Conservation (phyloP, 176 grass and related monocot species). For the Hsuehochloa calcarea region DNA sequence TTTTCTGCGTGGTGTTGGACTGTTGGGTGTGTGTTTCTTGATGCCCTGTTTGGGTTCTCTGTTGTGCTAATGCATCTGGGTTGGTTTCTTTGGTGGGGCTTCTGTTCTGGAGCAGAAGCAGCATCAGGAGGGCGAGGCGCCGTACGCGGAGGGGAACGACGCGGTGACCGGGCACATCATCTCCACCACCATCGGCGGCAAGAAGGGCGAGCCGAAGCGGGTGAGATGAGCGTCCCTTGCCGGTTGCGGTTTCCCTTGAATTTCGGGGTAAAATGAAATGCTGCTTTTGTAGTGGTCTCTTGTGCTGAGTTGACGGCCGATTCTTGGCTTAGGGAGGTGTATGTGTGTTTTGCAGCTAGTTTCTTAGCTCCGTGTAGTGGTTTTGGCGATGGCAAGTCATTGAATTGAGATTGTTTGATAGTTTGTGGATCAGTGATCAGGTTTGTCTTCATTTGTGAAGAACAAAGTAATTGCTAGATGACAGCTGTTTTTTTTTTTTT, state of each 20-base stretch:
- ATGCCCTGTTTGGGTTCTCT: not conserved
- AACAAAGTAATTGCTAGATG: not conserved
- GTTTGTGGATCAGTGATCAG: not conserved
- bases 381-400: conserved; percentile 1
- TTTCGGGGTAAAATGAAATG: not conserved
- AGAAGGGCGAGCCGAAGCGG: conserved; percentile 82
- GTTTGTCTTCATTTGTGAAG: not conserved
- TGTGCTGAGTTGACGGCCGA: not conserved
- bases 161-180: conserved; percentile 78
- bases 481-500: not conserved
- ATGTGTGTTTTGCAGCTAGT: not conserved
- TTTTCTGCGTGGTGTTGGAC: not conserved
- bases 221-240: conserved; percentile 21
- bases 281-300: not conserved
- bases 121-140: conserved; percentile 35
- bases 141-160: conserved; percentile 49
- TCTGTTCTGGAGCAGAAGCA: conserved; percentile 13
- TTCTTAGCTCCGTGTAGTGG: not conserved
- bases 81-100: not conserved
- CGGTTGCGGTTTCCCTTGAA: not conserved
- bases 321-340: not conserved
- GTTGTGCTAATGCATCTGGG: not conserved
- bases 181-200: conserved; percentile 73
- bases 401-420: not conserved
- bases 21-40: not conserved